A percentile compares a stretch with the other conserved stretches of the same genome.
phyloP scores from a whole-genome alignment of 805 yeast genomes.

The Ogataea henricii region DNA sequence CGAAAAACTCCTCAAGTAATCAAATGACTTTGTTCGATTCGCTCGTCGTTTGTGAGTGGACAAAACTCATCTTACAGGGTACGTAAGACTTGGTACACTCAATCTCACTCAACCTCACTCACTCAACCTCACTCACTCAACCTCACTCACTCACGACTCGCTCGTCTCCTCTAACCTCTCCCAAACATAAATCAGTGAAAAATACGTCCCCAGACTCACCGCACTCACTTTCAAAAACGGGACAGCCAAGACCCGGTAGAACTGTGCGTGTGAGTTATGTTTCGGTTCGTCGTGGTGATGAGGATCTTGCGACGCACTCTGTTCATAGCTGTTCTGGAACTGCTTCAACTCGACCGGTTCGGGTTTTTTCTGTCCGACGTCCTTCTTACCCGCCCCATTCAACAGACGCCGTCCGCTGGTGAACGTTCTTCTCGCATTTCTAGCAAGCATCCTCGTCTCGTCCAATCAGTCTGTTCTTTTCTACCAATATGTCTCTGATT shows the following conservation, averaged over 20 bases:
- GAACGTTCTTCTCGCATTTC: background rate
- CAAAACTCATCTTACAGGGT: too few species aligned
- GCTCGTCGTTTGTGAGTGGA: background rate
- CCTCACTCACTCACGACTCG: too few species aligned
- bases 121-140: too few species aligned
- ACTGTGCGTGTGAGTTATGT: conserved; percentile 34
- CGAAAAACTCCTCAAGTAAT: too few species aligned
- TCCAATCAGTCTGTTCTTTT: too few species aligned
- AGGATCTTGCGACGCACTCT: background rate
- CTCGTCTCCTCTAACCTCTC: conserved; percentile 42
- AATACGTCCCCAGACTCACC: conserved; percentile 48
- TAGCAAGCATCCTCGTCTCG: background rate
- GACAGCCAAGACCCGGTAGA: conserved; percentile 48
- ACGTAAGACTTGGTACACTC: too few species aligned
- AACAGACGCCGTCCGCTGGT: background rate
- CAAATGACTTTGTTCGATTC: too few species aligned
- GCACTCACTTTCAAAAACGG: conserved; percentile 49
- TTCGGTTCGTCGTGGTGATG: conserved; percentile 14
- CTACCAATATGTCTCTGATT: too few species aligned
- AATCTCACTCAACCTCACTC: too few species aligned
- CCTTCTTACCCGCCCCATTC: background rate
- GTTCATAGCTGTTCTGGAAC: background rate
- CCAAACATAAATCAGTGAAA: conserved; percentile 47
- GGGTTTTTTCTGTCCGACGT: background rate
- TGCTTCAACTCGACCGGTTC: background rate